Percentiles rank a stretch among this genome's conserved stretches.
phyloP scores from a whole-genome alignment of 106 monocot species.

The Dioscorea alata region DNA sequence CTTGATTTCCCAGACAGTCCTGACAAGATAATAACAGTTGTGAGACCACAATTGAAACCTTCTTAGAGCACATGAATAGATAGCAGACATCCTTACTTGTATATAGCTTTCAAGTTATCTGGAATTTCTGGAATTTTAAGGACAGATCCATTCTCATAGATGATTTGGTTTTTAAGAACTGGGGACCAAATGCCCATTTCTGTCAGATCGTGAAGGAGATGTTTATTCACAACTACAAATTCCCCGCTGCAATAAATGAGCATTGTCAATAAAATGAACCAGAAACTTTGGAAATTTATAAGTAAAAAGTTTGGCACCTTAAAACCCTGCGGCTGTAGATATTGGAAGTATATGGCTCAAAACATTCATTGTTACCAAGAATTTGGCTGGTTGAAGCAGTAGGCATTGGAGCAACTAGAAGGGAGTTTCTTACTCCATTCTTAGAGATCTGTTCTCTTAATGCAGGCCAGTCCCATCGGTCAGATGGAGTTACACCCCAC shows the following conservation, averaged over 20 bases:
- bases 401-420: slow-evolving; percentile 96
- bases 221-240: slow-evolving; percentile 95
- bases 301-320: slow-evolving; percentile 17
- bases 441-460: slow-evolving; percentile 55
- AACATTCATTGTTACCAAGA: slow-evolving; percentile 95
- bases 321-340: slow-evolving; percentile 89
- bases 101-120: slow-evolving; percentile 60
- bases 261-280: background rate
- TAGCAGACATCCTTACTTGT: slow-evolving; percentile 39
- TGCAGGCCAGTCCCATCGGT: slow-evolving; percentile 72
- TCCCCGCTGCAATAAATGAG: slow-evolving; percentile 51
- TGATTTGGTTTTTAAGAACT: slow-evolving; percentile 68
- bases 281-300: background rate
- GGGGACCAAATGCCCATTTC: slow-evolving; percentile 89
- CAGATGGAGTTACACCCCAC: slow-evolving; percentile 81
- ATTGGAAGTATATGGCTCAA: slow-evolving; percentile 91
- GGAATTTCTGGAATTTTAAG: slow-evolving; percentile 53
- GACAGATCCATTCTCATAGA: slow-evolving; percentile 70
- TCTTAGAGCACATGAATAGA: background rate
- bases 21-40: background rate
- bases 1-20: slow-evolving; percentile 69
- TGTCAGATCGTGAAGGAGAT: slow-evolving; percentile 84
- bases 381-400: slow-evolving; percentile 99
- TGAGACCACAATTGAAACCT: too few relatives aligned
- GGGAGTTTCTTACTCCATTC: slow-evolving; percentile 85